These are phyloP conservation scores for Dalbergia oliveri DNA, from an alignment of 306 rosid species.

Conservation along the genomic window DNA sequence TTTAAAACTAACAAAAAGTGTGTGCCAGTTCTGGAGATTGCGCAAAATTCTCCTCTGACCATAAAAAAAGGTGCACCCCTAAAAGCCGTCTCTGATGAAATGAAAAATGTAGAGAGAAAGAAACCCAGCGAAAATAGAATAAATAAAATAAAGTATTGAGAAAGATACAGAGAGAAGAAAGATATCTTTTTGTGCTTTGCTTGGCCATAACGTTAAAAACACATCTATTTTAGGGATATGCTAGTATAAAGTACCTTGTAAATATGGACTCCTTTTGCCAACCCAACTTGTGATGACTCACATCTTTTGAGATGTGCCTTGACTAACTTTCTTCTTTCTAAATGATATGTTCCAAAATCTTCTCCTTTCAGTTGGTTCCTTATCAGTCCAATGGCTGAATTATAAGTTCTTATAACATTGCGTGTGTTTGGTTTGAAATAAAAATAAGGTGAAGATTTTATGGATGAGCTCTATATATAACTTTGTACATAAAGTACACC, in stretches of 20 bases:
- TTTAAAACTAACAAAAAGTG: conserved; percentile 49
- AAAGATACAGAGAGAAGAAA: conserved; percentile 5
- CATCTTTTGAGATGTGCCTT: conserved; percentile 47
- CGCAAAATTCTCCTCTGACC: conserved; percentile 65
- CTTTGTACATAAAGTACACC: too few relatives aligned
- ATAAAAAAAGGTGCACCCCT: background rate
- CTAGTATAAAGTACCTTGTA: conserved; percentile 30
- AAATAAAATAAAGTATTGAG: background rate
- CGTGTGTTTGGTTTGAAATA: too few relatives aligned
- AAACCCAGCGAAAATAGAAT: background rate
- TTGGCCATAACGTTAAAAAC: conserved; percentile 22
- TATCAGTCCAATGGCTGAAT: too few relatives aligned
- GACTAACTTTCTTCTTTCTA: conserved; percentile 34
- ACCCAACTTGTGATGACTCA: conserved; percentile 34
- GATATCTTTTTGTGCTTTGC: conserved; percentile 30
- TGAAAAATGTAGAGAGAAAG: background rate
- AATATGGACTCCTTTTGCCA: conserved; percentile 37
- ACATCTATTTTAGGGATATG: conserved; percentile 36
- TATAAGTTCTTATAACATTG: too few relatives aligned
- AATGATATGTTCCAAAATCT: background rate
- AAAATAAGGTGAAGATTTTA: too few relatives aligned
- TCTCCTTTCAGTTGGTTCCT: too few relatives aligned
- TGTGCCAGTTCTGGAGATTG: conserved; percentile 64
- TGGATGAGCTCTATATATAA: too few relatives aligned
- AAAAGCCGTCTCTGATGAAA: background rate